These are phyloP conservation scores for Microascus cirrosus DNA, from an alignment of 2,329 filamentous ascomycete species.

Conservation along the genomic window DNA sequence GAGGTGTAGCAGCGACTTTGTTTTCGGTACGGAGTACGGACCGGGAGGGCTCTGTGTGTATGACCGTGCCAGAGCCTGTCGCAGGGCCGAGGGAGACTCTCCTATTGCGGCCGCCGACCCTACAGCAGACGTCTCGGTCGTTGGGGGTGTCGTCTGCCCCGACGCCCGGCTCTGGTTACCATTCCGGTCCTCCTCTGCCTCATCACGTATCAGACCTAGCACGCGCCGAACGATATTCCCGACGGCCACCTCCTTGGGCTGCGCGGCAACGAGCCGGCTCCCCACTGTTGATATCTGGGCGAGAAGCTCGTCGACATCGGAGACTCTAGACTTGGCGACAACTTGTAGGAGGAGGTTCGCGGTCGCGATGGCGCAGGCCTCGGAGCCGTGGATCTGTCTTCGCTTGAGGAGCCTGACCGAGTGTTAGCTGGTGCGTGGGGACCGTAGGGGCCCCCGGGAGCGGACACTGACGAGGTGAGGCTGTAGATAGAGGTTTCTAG, in stretches of 20 bases:
- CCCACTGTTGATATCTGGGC: slow-evolving; percentile 72
- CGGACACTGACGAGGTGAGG: slow-evolving; percentile 59
- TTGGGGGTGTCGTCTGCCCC: not conserved
- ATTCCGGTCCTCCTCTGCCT: slow-evolving; percentile 71
- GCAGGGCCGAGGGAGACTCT: slow-evolving; percentile 15
- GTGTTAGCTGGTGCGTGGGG: not conserved
- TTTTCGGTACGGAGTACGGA: slow-evolving; percentile 52
- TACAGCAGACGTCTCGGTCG: not conserved
- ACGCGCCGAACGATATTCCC: slow-evolving; percentile 91
- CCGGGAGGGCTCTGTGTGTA: slow-evolving; percentile 40
- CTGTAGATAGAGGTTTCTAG: slow-evolving; percentile 77
- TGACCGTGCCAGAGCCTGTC: slow-evolving; percentile 34
- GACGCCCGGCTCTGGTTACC: slow-evolving; percentile 42
- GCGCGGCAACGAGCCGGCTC: slow-evolving; percentile 65
- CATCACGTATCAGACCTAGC: slow-evolving; percentile 81
- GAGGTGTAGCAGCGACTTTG: slow-evolving; percentile 79
- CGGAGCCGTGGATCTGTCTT: slow-evolving; percentile 77
- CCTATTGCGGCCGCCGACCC: slow-evolving; percentile 4
- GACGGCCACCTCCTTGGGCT: slow-evolving; percentile 82
- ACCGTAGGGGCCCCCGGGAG: not conserved
- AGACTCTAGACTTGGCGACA: slow-evolving; percentile 70
- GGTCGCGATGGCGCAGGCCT: slow-evolving; percentile 83
- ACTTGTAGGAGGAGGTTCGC: slow-evolving; percentile 81
- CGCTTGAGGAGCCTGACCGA: slow-evolving; percentile 67
- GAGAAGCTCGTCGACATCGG: slow-evolving; percentile 67